Evolutionary conservation across 2,329 filamentous ascomycete genomes (phyloP).

Genomic region (Hypoxylon sp.): DNA sequence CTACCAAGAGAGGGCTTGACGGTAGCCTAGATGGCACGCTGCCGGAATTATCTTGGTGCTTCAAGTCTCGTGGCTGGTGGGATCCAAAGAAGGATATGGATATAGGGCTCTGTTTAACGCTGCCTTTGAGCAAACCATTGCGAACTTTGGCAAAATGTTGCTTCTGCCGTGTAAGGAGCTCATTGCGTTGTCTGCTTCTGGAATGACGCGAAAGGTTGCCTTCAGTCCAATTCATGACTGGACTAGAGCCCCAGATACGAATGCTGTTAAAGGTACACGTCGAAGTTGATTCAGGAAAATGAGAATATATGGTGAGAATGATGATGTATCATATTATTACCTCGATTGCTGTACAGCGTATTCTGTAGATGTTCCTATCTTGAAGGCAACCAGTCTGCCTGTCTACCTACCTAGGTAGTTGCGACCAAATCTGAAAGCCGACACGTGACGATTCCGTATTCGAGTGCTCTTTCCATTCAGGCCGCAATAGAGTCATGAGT

Average conservation of each 20-base stretch:
- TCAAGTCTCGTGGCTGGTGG: conserved; percentile 16
- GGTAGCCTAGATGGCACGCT: conserved; percentile 27
- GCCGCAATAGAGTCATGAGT: conserved; percentile 14
- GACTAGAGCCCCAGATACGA: conserved; percentile 24
- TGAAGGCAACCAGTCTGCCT: background rate
- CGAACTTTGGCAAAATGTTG: conserved; percentile 64
- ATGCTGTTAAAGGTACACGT: conserved; percentile 37
- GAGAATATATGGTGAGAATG: conserved; percentile 16
- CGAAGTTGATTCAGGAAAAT: conserved; percentile 3
- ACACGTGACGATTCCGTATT: conserved; percentile 16
- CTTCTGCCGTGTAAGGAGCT: conserved; percentile 59
- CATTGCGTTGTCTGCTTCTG: conserved; percentile 55
- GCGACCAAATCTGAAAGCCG: background rate
- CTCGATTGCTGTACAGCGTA: conserved; percentile 11
- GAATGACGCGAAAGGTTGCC: conserved; percentile 62
- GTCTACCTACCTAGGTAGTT: background rate
- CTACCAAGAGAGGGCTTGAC: conserved; percentile 40
- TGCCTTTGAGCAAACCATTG: conserved; percentile 51
- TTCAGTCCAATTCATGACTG: conserved; percentile 66
- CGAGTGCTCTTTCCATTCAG: conserved; percentile 28
- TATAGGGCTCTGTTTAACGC: conserved; percentile 53
- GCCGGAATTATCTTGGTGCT: conserved; percentile 11
- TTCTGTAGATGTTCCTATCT: conserved; percentile 8
- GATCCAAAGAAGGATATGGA: conserved; percentile 51
- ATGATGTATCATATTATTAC: conserved; percentile 26